phyloP scores from a whole-genome alignment of 345 rosid species.

The Populus davidiana region DNA sequence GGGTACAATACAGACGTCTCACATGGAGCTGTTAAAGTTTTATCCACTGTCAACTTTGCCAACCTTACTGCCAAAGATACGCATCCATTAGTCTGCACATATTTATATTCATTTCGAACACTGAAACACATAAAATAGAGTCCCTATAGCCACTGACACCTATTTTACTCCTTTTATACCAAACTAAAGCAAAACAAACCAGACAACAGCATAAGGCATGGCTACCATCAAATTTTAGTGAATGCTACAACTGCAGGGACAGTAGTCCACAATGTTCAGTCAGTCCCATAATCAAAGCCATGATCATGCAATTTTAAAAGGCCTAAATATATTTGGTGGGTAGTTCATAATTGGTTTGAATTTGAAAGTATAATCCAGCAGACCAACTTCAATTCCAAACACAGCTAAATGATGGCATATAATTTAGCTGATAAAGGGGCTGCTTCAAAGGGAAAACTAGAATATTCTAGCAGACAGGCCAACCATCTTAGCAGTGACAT shows the following conservation, averaged over 20 bases:
- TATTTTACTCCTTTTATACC: neutral
- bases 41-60: slow-evolving; percentile 60
- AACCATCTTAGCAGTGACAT: neutral
- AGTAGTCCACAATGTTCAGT: neutral
- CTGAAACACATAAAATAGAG: neutral
- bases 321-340: neutral
- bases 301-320: neutral
- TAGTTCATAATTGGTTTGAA: neutral
- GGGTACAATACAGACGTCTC: slow-evolving; percentile 72
- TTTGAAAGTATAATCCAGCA: neutral
- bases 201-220: neutral
- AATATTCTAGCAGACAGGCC: neutral
- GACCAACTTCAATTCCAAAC: neutral
- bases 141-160: neutral
- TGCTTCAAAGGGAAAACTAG: neutral
- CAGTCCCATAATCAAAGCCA: neutral
- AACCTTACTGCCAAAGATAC: slow-evolving; percentile 56
- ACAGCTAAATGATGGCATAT: neutral
- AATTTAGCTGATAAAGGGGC: neutral
- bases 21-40: slow-evolving; percentile 63
- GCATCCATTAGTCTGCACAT: neutral
- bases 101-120: neutral
- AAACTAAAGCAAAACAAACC: no score
- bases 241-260: neutral
- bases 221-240: neutral